A percentile compares a stretch with the other conserved stretches of the same genome.
Conservation (phyloP, 164 flowering plant species). For the Chimonanthus salicifolius region DNA sequence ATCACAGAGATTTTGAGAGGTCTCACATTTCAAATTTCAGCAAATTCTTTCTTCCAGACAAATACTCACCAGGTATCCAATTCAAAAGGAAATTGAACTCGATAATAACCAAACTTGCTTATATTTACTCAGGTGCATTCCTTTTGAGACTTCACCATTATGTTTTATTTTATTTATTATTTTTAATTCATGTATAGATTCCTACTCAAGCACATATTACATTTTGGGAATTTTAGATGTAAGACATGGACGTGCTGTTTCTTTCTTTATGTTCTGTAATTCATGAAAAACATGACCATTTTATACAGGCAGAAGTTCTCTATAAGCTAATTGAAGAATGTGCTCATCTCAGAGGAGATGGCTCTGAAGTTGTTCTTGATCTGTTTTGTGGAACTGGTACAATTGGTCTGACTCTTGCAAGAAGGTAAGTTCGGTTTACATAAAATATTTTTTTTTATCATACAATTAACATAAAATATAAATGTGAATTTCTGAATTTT, state of each 20-base stretch:
- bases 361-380: constrained; percentile 91
- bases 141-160: neutral
- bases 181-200: neutral
- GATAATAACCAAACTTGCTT: neutral
- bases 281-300: neutral
- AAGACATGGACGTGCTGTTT: no score
- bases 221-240: neutral
- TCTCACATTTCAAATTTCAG: constrained; percentile 84
- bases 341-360: constrained; percentile 86
- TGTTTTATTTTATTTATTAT: neutral
- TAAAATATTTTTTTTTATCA: neutral
- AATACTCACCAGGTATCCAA: constrained; percentile 77
- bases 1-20: constrained; percentile 85
- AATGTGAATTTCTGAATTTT: neutral
- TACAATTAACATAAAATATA: neutral
- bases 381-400: constrained; percentile 98
- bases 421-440: constrained; percentile 35
- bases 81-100: neutral
- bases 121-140: neutral
- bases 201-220: neutral
- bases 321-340: constrained; percentile 83
- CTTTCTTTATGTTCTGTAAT: neutral
- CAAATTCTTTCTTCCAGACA: constrained; percentile 98
- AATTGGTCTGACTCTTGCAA: constrained; percentile 92
- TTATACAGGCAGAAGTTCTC: constrained; percentile 83